phyloP scores from a whole-genome alignment of 805 yeast genomes.

The Myxozyma melibiosi region DNA sequence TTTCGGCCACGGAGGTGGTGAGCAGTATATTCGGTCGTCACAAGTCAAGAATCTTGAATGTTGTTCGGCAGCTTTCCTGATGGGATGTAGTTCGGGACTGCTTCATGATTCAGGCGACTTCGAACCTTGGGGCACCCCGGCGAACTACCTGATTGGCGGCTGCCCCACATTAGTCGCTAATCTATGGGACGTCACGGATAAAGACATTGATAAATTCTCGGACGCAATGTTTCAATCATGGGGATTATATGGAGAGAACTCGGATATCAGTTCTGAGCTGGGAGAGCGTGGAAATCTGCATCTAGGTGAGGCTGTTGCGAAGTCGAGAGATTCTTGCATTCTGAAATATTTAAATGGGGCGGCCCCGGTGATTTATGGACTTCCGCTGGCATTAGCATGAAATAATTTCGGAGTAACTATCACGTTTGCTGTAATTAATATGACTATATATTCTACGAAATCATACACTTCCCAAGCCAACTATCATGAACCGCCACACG shows the following conservation, averaged over 20 bases:
- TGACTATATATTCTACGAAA: no score
- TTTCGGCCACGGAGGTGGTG: constrained; percentile 98
- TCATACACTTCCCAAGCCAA: no score
- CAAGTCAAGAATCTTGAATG: constrained; percentile 50
- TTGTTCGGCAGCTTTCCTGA: constrained; percentile 51
- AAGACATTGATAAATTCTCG: constrained; percentile 84
- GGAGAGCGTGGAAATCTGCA: constrained; percentile 32
- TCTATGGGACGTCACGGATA: constrained; percentile 96
- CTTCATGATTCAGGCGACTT: constrained; percentile 57
- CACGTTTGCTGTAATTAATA: no score
- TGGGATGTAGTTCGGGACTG: constrained; percentile 91
- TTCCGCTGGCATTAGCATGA: constrained; percentile 52
- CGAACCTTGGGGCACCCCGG: constrained; percentile 75
- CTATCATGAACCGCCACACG: no score
- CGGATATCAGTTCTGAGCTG: constrained; percentile 12
- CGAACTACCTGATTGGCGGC: constrained; percentile 76
- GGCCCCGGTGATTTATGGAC: constrained; percentile 88
- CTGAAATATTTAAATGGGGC: constrained; percentile 82
- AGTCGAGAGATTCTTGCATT: constrained; percentile 68
- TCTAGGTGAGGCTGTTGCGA: constrained; percentile 59
- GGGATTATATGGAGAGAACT: constrained; percentile 60
- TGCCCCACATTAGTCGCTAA: constrained; percentile 82
- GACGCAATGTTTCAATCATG: constrained; percentile 60
- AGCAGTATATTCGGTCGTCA: constrained; percentile 66
- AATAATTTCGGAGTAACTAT: neutral